Base-by-base conservation (phyloP, 2,329 filamentous ascomycete genomes). In the Plenodomus lindquistii region DNA sequence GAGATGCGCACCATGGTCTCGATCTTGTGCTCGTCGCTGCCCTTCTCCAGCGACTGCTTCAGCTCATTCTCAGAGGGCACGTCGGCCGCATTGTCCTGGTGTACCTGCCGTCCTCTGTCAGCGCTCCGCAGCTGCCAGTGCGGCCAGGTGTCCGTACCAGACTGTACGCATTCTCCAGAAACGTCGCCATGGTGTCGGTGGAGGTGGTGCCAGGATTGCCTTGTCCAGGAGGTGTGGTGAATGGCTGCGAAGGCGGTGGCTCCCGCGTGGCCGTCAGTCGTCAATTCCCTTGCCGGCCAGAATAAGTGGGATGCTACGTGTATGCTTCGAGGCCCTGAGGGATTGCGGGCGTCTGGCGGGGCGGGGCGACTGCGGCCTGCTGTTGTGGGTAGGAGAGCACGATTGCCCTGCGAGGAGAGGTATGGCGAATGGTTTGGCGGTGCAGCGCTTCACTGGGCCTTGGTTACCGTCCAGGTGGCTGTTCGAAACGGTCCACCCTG, bases 1-100 rank as follows among this genome's bases (percentile, higher is more conserved):
- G 31, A 29, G 27, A 22, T 43, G 55, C 66, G 59, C 62, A 70
- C 68, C 72, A 75, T 73, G 31, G 91, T 96, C 61, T 96, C 91
- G 73, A 93, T 81, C 81, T 97, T 97, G 69, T 84, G 86, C 75
- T 96, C 91, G 74, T 96, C 92, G 54, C 84, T 93, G 63, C 91
- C 91, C 79, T 96, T 96, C 78, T 97, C 92, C 64, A 97, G 81
- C 80, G 95, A 89, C 65, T 86, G 91, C 76, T 91, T 91, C 76
- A 99, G 82, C 73, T 99, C 94, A 70, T 91, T 90, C 75, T 94
- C 81, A 55, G 88, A 85, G 49, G 94, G 93, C 67, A 95, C 87
- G 74, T 97, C 94, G 62, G 92, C 89, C 55, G 91, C 84, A 81
- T 97, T 97, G 84, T 99, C 94, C 83, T 94, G 86, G 76, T 97